Base-by-base conservation (phyloP, 805 yeast species). In the Barnettozyma sp. region DNA sequence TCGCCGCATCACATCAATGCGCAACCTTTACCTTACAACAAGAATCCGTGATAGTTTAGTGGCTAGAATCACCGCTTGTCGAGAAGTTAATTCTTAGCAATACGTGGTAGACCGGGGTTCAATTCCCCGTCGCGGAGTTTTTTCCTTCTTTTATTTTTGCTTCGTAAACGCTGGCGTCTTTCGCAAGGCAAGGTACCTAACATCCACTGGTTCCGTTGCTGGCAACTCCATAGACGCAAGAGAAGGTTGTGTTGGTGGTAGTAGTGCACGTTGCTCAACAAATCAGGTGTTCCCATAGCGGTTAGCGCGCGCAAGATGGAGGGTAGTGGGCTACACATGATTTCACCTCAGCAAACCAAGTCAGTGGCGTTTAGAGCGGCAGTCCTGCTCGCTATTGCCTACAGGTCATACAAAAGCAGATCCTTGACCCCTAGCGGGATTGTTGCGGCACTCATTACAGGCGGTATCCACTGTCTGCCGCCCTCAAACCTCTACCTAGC, bases 391-490 rank as follows among this genome's bases (percentile, higher is more conserved):
- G 34, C 29, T 3, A 43, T 52, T 12, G 49, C 49, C 0, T 32
- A 43, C 35, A 46, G 66, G 30, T 59, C 70, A 0, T 41, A 51
- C 40, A 44, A 45, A 8, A 58, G 54, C 43, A 54, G 54, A 30
- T 62, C 71, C 4, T 41, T 67, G 31, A 66, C 71, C 0, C 44
- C 49, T 1, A 30, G 43, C 4, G 72, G 70, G 2, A 53, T 63
- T 9, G 26, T 44, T 2, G 60, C 64, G 1, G 70, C 70, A 1
- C 31, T 60, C 4, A 32, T 57, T 11, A 56, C 63, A 0, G 72
- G 70, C 1, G 11, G 58, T n/a, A 48, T 66, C 30, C 72, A 67
- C 43, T 55, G 63, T 3, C 35, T 59, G 14, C 63, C 67, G 18
- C 51, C 55, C 4, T 50, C 65, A 33, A 56, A 56, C 16, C 48